Percentiles rank a stretch among this genome's conserved stretches.
Evolutionary conservation across 371 early-diverging fungal species (phyloP).

Genomic region (Lichtheimia ornata): DNA sequence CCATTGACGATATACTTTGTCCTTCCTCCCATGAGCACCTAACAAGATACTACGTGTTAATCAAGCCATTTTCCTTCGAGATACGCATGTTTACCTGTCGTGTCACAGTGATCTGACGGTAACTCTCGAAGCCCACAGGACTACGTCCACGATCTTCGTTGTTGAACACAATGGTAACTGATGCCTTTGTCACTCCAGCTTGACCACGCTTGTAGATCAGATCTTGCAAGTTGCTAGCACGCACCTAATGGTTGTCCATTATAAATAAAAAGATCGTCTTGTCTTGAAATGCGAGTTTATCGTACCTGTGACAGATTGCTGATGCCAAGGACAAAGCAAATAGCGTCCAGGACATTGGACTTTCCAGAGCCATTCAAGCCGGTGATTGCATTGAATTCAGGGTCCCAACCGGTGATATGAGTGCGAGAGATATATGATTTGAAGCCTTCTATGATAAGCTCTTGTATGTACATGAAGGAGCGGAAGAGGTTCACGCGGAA

Average conservation of each 20-base stretch:
- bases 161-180: slow-evolving; percentile 95
- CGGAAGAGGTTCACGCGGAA: too few relatives aligned
- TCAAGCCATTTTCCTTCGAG: neutral
- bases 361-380: slow-evolving; percentile 99
- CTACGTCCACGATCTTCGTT: slow-evolving; percentile 85
- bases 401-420: slow-evolving; percentile 95
- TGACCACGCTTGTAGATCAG: slow-evolving; percentile 98
- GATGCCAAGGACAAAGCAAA: slow-evolving; percentile 99
- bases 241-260: slow-evolving; percentile 65
- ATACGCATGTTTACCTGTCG: slow-evolving; percentile 72
- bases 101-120: slow-evolving; percentile 88
- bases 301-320: slow-evolving; percentile 82
- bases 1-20: slow-evolving; percentile 98
- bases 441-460: slow-evolving; percentile 96
- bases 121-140: slow-evolving; percentile 92
- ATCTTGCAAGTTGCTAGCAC: slow-evolving; percentile 94
- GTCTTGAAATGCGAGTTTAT: neutral
- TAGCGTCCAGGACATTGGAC: slow-evolving; percentile 99
- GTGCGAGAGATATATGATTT: slow-evolving; percentile 97
- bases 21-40: slow-evolving; percentile 88
- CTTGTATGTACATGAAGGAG: slow-evolving; percentile 85
- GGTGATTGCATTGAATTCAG: slow-evolving; percentile 98
- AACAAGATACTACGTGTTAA: neutral
- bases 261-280: neutral
- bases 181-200: slow-evolving; percentile 95